Base-by-base conservation (phyloP, 805 yeast species). In the Ogataea ramenticola region DNA sequence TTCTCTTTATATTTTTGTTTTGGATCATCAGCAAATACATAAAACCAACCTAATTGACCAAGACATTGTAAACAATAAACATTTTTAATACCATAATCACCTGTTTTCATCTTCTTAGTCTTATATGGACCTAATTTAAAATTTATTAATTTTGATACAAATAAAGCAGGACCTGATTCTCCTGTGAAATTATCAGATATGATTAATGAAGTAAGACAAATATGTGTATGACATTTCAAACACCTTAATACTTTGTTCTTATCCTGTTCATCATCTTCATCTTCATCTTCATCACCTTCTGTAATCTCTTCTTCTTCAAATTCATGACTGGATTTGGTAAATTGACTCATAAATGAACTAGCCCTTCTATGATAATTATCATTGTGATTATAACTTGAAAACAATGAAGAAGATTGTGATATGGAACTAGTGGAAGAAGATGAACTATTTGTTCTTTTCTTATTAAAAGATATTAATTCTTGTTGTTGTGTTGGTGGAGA, bases 151-250 rank as follows among this genome's bases (percentile, higher is more conserved):
- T 52, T 49, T 2, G 56, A 50, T 14, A 64, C 67, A 44, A 59
- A 61, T 31, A 46, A 57, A 2, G 67, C 67, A 14, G 60, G 57
- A 14, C 68, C 68, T 15, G 60, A 49, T 37, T 55, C 54, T 2
- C 66, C 67, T 42, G 55, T 52, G 42, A 64, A 64, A 42, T 63
- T 61, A 39, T 54, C 62, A 4, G 65, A 60, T n/a, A 63, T 53
- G 14, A 63, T 47, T 17, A 59, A 46, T 3, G 60, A 49, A 15
- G 49, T 48, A 20, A 51, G 47, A 41, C 62, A 61, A 22, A 64
- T 61, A 48, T 64, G 67, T 19, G 56, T 60, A 47, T 63, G 65
- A 39, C 68, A 64, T 16, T 54, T 44, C 36, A 54, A 52, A 43
- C 68, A 64, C 22, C 66, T 46, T 34, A 59, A 51, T n/a, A 60